Evolutionary conservation across 495 filamentous ascomycete species (phyloP), one percentile per base, ranked within the genome.

Genomic region (Copromyces sp.): DNA sequence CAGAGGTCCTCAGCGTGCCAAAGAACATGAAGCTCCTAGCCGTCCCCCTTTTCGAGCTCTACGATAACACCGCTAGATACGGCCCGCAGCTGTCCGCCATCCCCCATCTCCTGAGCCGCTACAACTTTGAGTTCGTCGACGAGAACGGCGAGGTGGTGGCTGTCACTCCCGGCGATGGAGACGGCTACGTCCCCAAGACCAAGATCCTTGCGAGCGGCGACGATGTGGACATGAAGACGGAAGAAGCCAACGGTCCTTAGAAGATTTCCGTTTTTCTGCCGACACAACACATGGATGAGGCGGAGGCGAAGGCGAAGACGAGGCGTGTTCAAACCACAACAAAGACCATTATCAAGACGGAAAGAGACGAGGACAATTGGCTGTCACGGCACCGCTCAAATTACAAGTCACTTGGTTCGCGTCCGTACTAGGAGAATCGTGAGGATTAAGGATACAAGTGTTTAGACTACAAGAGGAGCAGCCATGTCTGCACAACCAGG

Each of bases 21-120:
- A 99, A 99, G 87, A 99, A 99, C 84, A 98, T 99, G 95, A 99
- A 99, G 81, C 88, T 99, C 8, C 89, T 99, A 35, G 95, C 95
- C 12, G 95, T 99, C 3, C 95, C 95, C 4, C 86, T 99, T 0
- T 99, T 98, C 82, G 95, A 99, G 83, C 87, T 99, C 24, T 99
- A 98, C 83, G 95, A 98, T 78, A 99, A 99, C 83, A 97, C 93
- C 1, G 91, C 90, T 3, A 85, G 95, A 73, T 99, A 99, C 78
- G 95, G 95, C 1, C 95, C 95, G 5, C 95, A 99, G 80, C 89
- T 99, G 4, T 96, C 93, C 0, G 95, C 95, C 3, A 98, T 99
- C 65, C 95, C 95, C 9, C 96, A 98, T 78, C 83, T 97, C 1
- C 88, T 99, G 16, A 96, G 93, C 72, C 86, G 94, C 68, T 98